These are phyloP conservation scores for Aureobasidium subglaciale DNA, from an alignment of 2,329 filamentous ascomycete genomes.

Conservation along the genomic window DNA sequence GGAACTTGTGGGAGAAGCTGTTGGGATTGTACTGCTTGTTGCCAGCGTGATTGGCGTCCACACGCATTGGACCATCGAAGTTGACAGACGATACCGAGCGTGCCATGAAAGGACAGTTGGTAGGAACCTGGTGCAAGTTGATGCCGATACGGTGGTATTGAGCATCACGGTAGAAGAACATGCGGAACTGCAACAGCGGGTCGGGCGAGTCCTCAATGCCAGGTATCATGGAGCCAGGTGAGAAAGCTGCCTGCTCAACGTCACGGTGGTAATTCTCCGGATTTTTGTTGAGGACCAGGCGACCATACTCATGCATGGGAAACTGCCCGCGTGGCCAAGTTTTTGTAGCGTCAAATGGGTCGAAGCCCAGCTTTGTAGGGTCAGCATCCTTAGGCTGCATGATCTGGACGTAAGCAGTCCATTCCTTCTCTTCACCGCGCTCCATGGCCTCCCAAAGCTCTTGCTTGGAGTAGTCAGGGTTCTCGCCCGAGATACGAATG, in stretches of 20 bases:
- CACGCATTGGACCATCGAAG: conserved; percentile 44
- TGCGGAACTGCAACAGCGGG: conserved; percentile 41
- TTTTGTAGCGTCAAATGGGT: conserved; percentile 49
- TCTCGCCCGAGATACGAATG: conserved; percentile 39
- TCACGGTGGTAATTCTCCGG: conserved; percentile 47
- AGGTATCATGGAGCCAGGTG: conserved; percentile 44
- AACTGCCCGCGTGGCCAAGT: conserved; percentile 45
- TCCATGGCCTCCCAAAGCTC: conserved; percentile 42
- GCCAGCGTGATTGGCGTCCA: conserved; percentile 41
- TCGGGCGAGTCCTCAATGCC: conserved; percentile 45
- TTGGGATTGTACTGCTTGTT: conserved; percentile 49
- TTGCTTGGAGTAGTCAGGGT: conserved; percentile 45
- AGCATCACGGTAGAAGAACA: conserved; percentile 33
- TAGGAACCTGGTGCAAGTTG: conserved; percentile 46
- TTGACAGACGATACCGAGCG: conserved; percentile 40
- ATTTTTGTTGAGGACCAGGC: conserved; percentile 47
- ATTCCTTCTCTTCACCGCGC: conserved; percentile 34
- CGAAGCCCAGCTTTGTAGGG: conserved; percentile 44
- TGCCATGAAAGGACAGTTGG: conserved; percentile 45
- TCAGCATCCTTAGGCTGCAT: conserved; percentile 43
- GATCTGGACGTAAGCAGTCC: conserved; percentile 40
- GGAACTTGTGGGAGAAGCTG: conserved; percentile 46
- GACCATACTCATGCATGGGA: conserved; percentile 44
- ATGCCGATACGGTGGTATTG: conserved; percentile 47
- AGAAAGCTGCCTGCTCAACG: conserved; percentile 47